Conservation (phyloP, 768 basidiomycete species). For the Lepiota subincarnata region DNA sequence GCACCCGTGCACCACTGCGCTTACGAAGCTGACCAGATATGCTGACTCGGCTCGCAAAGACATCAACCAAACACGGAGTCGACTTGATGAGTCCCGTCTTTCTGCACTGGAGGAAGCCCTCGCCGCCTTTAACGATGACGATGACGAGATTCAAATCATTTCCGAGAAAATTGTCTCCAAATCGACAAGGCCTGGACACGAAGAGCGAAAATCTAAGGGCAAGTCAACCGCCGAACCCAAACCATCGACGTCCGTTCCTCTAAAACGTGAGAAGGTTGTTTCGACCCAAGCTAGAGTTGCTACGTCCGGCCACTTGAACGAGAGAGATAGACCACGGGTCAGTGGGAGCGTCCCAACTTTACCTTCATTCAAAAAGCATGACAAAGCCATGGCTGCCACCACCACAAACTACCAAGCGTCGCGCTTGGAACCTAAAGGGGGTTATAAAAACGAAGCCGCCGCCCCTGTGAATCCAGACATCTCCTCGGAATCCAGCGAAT, state of each 20-base stretch:
- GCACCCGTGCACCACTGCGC: conserved; percentile 47
- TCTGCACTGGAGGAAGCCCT: conserved; percentile 65
- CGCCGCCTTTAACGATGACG: conserved; percentile 57
- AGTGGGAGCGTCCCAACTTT: not conserved
- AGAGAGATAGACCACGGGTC: conserved; percentile 19
- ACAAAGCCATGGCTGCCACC: not conserved
- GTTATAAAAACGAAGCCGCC: conserved; percentile 26
- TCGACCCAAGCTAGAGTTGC: conserved; percentile 11
- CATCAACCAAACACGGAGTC: conserved; percentile 44
- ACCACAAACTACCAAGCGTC: conserved; percentile 1
- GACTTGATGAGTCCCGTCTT: conserved; percentile 55
- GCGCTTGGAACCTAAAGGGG: conserved; percentile 9
- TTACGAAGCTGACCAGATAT: conserved; percentile 66
- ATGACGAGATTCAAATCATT: conserved; percentile 58
- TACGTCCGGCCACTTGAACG: conserved; percentile 20
- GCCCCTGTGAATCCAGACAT: conserved; percentile 20
- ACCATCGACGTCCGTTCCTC: not conserved
- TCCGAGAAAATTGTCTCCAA: conserved; percentile 17
- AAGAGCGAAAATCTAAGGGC: conserved; percentile 4
- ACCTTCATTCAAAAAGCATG: conserved; percentile 12
- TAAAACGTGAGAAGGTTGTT: not conserved
- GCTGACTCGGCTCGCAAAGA: conserved; percentile 55
- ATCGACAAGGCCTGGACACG: not conserved
- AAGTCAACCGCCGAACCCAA: conserved; percentile 10
- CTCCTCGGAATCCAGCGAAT: conserved; percentile 40